phyloP scores from a whole-genome alignment of 1,284 basidiomycete species.

The Hypsizygus ulmarius region DNA sequence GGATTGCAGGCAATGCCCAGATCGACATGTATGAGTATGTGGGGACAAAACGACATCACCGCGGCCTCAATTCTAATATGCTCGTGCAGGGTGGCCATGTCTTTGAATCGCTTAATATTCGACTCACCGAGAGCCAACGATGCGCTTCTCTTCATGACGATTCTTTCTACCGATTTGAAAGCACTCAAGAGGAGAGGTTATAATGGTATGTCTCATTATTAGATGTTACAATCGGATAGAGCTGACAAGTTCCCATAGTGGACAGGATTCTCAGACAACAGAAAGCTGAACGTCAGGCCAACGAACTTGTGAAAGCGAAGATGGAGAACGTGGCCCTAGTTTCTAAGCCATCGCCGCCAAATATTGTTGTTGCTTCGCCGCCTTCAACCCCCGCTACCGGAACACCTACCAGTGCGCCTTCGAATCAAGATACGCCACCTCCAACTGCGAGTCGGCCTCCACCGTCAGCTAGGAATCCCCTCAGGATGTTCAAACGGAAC shows the following conservation, averaged over 20 bases:
- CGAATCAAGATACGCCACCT: constrained; percentile 3
- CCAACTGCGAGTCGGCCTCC: constrained; percentile 4
- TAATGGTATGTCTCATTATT: constrained; percentile 52
- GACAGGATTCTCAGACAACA: constrained; percentile 90
- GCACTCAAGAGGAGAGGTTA: constrained; percentile 85
- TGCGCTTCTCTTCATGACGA: constrained; percentile 86
- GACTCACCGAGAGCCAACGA: constrained; percentile 78
- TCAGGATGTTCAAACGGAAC: constrained; percentile 9
- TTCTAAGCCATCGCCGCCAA: constrained; percentile 22
- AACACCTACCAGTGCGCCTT: constrained; percentile 6
- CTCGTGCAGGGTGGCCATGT: constrained; percentile 67
- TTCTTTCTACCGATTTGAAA: constrained; percentile 86
- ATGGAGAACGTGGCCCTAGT: constrained; percentile 25
- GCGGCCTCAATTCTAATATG: background rate
- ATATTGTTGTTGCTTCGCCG: background rate
- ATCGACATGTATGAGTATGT: constrained; percentile 93
- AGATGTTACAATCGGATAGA: background rate
- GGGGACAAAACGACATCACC: background rate
- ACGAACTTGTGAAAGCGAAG: constrained; percentile 44
- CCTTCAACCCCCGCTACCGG: constrained; percentile 6
- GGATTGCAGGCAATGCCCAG: constrained; percentile 70
- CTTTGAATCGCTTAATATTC: constrained; percentile 76
- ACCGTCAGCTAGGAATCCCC: constrained; percentile 11
- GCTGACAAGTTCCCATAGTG: constrained; percentile 44
- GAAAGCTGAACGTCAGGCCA: constrained; percentile 66